Percentiles rank a stretch among this genome's conserved stretches.
These are phyloP conservation scores for Scutellaria barbata DNA, from an alignment of 257 asterid genomes.

Conservation along the genomic window DNA sequence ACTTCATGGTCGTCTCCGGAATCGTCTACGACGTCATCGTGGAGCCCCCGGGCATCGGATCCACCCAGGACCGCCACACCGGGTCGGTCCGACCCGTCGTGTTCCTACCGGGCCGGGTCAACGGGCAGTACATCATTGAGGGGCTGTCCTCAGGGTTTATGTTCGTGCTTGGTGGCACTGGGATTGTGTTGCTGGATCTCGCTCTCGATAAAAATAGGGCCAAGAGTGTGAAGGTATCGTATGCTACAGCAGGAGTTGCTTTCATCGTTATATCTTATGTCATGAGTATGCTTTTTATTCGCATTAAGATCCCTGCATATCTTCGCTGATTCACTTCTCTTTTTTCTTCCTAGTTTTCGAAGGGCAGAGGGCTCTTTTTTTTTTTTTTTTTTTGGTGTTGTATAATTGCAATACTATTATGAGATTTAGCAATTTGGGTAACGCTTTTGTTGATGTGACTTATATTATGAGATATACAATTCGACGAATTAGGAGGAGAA, in stretches of 20 bases:
- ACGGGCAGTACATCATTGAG: constrained; percentile 92
- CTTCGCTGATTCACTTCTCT: constrained; percentile 54
- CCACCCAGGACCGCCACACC: constrained; percentile 78
- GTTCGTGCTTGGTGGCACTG: constrained; percentile 91
- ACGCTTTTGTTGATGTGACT: background rate
- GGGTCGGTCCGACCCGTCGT: constrained; percentile 89
- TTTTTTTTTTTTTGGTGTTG: background rate
- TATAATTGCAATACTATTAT: constrained; percentile 3
- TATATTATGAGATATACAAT: constrained; percentile 28
- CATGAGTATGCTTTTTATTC: constrained; percentile 90
- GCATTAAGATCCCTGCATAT: constrained; percentile 90
- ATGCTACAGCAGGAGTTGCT: constrained; percentile 73
- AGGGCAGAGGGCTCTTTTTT: too few species aligned
- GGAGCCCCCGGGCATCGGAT: constrained; percentile 97
- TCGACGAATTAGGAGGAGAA: constrained; percentile 19
- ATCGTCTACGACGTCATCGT: constrained; percentile 92
- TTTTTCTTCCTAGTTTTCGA: background rate
- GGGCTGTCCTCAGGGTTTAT: constrained; percentile 93
- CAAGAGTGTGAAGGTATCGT: constrained; percentile 81
- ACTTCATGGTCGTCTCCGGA: constrained; percentile 97
- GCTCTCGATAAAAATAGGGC: constrained; percentile 83
- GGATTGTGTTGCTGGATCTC: constrained; percentile 84
- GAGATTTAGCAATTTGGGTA: constrained; percentile 5
- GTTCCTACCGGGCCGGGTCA: constrained; percentile 87
- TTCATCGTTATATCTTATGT: constrained; percentile 78